Conservation (phyloP, 352 stramenopile species). For the Saprolegnia parasitica region DNA sequence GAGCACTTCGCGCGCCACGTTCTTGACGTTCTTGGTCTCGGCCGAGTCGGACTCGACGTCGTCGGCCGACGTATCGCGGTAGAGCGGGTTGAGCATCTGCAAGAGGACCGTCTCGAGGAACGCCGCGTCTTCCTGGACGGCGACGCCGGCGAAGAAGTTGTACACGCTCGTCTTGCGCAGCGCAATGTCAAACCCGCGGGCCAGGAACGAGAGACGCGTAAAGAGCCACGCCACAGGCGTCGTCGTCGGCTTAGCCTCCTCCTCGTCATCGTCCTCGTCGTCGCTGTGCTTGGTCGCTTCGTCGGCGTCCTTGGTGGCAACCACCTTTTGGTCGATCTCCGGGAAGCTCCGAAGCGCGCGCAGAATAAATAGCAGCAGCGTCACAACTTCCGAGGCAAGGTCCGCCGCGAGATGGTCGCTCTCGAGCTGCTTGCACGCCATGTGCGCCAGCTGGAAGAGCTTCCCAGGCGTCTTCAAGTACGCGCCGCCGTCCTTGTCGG, state of each 20-base stretch:
- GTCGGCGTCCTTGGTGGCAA: slow-evolving; percentile 29
- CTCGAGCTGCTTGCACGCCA: slow-evolving; percentile 67
- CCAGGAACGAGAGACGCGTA: slow-evolving; percentile 75
- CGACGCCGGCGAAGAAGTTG: slow-evolving; percentile 80
- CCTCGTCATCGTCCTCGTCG: slow-evolving; percentile 26
- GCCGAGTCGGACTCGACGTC: not conserved
- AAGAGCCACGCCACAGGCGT: slow-evolving; percentile 75
- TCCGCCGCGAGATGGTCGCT: slow-evolving; percentile 45
- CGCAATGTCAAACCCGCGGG: slow-evolving; percentile 44
- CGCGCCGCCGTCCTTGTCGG: slow-evolving; percentile 33
- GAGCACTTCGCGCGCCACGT: slow-evolving; percentile 79
- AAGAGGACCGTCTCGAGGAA: slow-evolving; percentile 60
- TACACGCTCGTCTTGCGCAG: slow-evolving; percentile 70
- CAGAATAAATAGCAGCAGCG: slow-evolving; percentile 57
- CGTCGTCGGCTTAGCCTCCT: slow-evolving; percentile 41
- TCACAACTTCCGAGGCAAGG: slow-evolving; percentile 52
- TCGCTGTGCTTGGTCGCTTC: slow-evolving; percentile 19
- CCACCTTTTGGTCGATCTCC: slow-evolving; percentile 62
- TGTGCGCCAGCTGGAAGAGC: slow-evolving; percentile 58
- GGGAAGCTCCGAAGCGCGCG: slow-evolving; percentile 47
- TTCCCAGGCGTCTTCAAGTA: slow-evolving; percentile 53
- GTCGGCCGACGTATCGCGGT: slow-evolving; percentile 34
- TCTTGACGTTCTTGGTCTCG: slow-evolving; percentile 33
- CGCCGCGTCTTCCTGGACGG: slow-evolving; percentile 47
- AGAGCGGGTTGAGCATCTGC: slow-evolving; percentile 83